Conservation (phyloP, 106 monocot species). For the Dactylorhiza incarnata region DNA sequence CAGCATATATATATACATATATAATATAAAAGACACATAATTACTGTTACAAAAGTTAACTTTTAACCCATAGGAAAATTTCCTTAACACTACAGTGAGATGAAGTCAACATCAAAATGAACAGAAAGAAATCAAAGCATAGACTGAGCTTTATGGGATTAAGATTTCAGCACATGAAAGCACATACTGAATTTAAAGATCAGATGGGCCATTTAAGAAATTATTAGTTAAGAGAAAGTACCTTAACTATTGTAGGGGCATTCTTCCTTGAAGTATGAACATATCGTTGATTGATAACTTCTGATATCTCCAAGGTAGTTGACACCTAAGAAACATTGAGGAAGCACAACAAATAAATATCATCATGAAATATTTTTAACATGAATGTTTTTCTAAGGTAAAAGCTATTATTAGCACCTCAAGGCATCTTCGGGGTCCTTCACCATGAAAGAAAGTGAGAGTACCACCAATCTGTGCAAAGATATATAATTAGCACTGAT, state of each 20-base stretch:
- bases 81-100: background rate
- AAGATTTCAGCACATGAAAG: background rate
- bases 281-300: slow-evolving; percentile 61
- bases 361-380: background rate
- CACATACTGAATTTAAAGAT: background rate
- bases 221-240: slow-evolving; percentile 22
- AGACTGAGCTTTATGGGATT: background rate
- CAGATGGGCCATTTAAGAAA: background rate
- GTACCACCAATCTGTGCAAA: slow-evolving; percentile 83
- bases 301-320: slow-evolving; percentile 78
- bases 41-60: background rate
- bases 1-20: too few relatives aligned
- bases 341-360: background rate
- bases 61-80: background rate
- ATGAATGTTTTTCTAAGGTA: background rate
- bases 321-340: slow-evolving; percentile 44
- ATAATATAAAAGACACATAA: background rate
- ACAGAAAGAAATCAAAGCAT: background rate
- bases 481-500: slow-evolving; percentile 1
- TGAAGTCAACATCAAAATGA: background rate
- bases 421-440: slow-evolving; percentile 77
- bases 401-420: slow-evolving; percentile 44
- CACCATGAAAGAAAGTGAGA: slow-evolving; percentile 84
- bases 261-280: slow-evolving; percentile 82
- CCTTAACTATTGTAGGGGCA: slow-evolving; percentile 82